Evolutionary conservation across 2,329 filamentous ascomycete species (phyloP).

Genomic region (Colletotrichum incanum): DNA sequence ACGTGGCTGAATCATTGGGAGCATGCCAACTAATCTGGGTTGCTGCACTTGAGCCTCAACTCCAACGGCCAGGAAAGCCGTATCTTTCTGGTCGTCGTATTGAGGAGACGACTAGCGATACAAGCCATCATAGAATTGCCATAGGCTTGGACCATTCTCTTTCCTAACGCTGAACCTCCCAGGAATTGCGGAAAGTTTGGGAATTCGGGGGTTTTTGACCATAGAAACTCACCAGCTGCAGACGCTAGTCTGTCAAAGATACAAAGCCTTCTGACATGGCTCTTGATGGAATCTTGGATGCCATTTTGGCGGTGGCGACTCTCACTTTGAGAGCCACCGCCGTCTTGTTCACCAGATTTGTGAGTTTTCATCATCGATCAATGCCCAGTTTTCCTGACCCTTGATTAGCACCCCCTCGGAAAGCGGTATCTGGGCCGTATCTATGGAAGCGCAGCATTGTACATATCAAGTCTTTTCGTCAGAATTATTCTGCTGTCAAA

Average conservation of each 20-base stretch:
- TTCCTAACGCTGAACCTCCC: not conserved
- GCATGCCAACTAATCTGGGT: too few relatives aligned
- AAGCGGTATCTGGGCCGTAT: conserved; percentile 25
- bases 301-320: conserved; percentile 18
- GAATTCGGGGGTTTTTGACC: too few relatives aligned
- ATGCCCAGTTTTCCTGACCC: not conserved
- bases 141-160: too few relatives aligned
- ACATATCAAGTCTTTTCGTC: not conserved
- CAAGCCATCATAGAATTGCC: not conserved
- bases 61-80: not conserved
- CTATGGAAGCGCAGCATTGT: conserved; percentile 15
- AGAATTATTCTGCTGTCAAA: not conserved
- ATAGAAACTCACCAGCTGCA: not conserved
- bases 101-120: too few relatives aligned
- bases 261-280: not conserved
- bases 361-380: not conserved
- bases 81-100: not conserved
- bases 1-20: conserved; percentile 8
- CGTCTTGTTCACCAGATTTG: conserved; percentile 29
- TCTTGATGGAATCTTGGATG: conserved; percentile 1
- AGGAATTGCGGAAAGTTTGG: too few relatives aligned
- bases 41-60: not conserved
- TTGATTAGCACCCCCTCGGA: conserved; percentile 26
- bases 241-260: not conserved
- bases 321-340: conserved; percentile 6